Conservation (phyloP, 805 yeast genomes). For the Wickerhamomyces bovis region DNA sequence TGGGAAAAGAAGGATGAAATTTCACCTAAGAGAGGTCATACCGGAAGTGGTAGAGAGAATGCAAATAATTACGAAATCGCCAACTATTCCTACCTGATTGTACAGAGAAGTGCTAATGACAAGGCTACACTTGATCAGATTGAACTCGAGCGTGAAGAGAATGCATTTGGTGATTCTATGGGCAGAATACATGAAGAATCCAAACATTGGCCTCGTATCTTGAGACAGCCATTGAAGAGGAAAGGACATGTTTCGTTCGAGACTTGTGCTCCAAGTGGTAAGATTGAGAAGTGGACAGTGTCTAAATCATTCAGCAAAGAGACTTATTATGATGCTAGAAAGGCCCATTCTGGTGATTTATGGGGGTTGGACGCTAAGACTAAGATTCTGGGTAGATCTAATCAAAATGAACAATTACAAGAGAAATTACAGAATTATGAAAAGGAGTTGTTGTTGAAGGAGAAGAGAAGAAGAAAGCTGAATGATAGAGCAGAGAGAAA, state of each 20-base stretch:
- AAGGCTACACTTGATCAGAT: conserved; percentile 33
- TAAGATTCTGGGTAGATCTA: conserved; percentile 31
- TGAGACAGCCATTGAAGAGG: conserved; percentile 65
- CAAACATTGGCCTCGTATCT: conserved; percentile 63
- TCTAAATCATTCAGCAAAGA: conserved; percentile 72
- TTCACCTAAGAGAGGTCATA: conserved; percentile 46
- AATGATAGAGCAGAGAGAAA: conserved; percentile 13
- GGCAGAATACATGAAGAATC: conserved; percentile 23
- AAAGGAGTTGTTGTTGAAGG: conserved; percentile 19
- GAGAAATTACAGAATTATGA: conserved; percentile 31
- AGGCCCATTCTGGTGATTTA: conserved; percentile 74
- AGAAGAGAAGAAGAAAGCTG: conserved; percentile 12
- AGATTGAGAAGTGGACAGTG: conserved; percentile 80
- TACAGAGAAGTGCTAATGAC: conserved; percentile 51
- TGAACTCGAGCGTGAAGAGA: conserved; percentile 32
- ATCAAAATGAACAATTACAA: conserved; percentile 24
- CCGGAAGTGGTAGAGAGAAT: conserved; percentile 64
- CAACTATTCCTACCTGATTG: conserved; percentile 66
- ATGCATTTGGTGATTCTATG: conserved; percentile 20
- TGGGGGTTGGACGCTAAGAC: conserved; percentile 76
- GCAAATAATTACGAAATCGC: conserved; percentile 69
- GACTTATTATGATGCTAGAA: conserved; percentile 85
- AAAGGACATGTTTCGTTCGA: conserved; percentile 79
- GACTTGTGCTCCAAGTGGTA: conserved; percentile 75
- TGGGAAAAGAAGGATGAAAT: conserved; percentile 50